These are phyloP conservation scores for Stagonosporopsis vannaccii DNA, from an alignment of 2,329 filamentous ascomycete species.

Conservation along the genomic window DNA sequence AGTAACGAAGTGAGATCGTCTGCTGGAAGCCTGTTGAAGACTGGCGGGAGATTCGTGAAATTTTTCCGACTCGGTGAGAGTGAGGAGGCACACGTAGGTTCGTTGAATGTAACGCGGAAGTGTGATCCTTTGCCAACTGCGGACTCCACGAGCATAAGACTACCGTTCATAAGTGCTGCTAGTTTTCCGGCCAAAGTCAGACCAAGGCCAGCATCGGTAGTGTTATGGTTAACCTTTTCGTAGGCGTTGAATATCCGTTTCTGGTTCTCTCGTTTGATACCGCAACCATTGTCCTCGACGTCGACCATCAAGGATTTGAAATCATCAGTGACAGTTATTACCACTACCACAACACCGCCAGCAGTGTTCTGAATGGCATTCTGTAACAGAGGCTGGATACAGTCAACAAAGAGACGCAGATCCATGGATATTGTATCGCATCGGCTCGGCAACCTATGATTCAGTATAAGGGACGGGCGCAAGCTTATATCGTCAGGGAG, in stretches of 20 bases:
- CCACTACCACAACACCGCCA: constrained; percentile 49
- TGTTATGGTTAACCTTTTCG: constrained; percentile 51
- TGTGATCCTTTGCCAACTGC: constrained; percentile 49
- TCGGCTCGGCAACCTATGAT: constrained; percentile 38
- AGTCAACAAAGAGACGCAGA: constrained; percentile 52
- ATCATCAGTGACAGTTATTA: constrained; percentile 40
- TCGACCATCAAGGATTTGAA: constrained; percentile 48
- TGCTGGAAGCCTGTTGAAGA: constrained; percentile 22
- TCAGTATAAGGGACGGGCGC: constrained; percentile 44
- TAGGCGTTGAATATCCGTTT: constrained; percentile 54
- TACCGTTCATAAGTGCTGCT: constrained; percentile 51
- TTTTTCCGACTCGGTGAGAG: constrained; percentile 8
- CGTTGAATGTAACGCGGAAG: constrained; percentile 46
- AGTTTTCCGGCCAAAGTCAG: constrained; percentile 54
- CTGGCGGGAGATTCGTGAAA: constrained; percentile 12
- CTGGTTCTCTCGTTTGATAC: constrained; percentile 48
- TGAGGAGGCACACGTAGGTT: constrained; percentile 35
- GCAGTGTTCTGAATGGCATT: constrained; percentile 55
- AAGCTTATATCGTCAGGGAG: constrained; percentile 39
- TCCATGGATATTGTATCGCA: constrained; percentile 48
- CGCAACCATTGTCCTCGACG: constrained; percentile 53
- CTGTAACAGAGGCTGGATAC: constrained; percentile 51
- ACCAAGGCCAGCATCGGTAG: constrained; percentile 53
- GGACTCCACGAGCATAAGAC: constrained; percentile 50
- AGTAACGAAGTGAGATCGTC: constrained; percentile 19